These are phyloP conservation scores for Nakazawaea holstii DNA, from an alignment of 805 yeast genomes.

Conservation along the genomic window DNA sequence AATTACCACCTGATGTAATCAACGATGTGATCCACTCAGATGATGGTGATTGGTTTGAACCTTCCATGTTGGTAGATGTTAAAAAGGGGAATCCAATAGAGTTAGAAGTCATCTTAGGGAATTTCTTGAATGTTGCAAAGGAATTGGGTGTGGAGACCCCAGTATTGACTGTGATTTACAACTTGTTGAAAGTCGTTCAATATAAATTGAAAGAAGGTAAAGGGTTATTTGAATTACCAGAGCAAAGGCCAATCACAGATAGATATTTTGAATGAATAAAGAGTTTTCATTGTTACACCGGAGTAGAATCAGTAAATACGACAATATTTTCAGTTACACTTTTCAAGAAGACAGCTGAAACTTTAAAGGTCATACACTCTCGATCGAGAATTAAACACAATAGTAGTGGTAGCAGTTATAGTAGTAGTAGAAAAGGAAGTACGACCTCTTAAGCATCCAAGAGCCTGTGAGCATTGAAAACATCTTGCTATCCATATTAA, in stretches of 20 bases:
- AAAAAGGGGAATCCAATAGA: conserved; percentile 65
- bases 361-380: too few relatives aligned
- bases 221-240: conserved; percentile 42
- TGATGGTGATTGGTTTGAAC: conserved; percentile 54
- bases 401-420: too few relatives aligned
- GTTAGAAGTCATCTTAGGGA: conserved; percentile 67
- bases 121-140: conserved; percentile 46
- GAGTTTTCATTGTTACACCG: too few relatives aligned
- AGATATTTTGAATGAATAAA: conserved; percentile 10
- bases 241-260: conserved; percentile 28
- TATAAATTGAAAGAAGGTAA: conserved; percentile 51
- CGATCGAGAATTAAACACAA: too few relatives aligned
- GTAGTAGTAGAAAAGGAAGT: too few relatives aligned
- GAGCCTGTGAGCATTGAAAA: too few relatives aligned
- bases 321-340: too few relatives aligned
- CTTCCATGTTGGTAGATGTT: conserved; percentile 71
- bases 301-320: too few relatives aligned
- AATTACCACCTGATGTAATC: conserved; percentile 43
- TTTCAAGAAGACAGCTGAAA: too few relatives aligned
- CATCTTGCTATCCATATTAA: too few relatives aligned
- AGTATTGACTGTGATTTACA: conserved; percentile 49
- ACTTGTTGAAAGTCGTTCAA: conserved; percentile 56
- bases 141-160: conserved; percentile 52
- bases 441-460: too few relatives aligned
- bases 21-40: conserved; percentile 50